Base-by-base conservation (phyloP, 371 early-diverging fungal species). In the Entomophthora muscae region DNA sequence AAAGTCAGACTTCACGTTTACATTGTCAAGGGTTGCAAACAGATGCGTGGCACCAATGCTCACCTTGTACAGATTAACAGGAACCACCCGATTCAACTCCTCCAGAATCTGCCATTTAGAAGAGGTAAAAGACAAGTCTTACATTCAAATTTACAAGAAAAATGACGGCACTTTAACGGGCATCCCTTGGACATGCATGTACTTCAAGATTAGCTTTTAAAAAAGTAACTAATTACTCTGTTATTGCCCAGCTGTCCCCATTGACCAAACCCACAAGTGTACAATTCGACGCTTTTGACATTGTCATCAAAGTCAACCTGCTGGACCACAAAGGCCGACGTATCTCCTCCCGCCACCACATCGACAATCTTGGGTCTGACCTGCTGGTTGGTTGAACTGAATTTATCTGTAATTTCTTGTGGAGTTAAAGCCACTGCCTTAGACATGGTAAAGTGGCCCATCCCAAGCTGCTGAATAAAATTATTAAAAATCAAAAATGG, bases 241-340 rank as follows among this genome's bases (percentile, higher is more conserved):
- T 27, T 27, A 55, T 55, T 55, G 26, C 56, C 56, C 28, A 55
- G 28, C n/a, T 55, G 56, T 13, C 56, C 56, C 56, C 56, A 55
- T 55, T 55, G 56, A 26, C 56, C 56, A 55, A 55, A 55, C 22
- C 56, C 56, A 26, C 24, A 24, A 17, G 56, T 55, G n/a, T 55
- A 55, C 26, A 55, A 13, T 24, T 22, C 56, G n/a, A 26, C 28
- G 7, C 13, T 55, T 55, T 55, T 10, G 28, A 24, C 28, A 26
- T 55, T 55, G n/a, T 55, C n/a, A 26, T 55, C 28, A 55, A 42
- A 42, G 42, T 42, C 42, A 42, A 42, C 10, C 42, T 42, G 42
- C 5, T 55, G 55, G 26, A 55, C 28, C 24, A 55, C 28, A 27
- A 55, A 55, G 22, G 28, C 28, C 22, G 55, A 55, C 7, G 22